Conservation (phyloP, 345 rosid genomes). For the Dipteronia dyeriana region DNA sequence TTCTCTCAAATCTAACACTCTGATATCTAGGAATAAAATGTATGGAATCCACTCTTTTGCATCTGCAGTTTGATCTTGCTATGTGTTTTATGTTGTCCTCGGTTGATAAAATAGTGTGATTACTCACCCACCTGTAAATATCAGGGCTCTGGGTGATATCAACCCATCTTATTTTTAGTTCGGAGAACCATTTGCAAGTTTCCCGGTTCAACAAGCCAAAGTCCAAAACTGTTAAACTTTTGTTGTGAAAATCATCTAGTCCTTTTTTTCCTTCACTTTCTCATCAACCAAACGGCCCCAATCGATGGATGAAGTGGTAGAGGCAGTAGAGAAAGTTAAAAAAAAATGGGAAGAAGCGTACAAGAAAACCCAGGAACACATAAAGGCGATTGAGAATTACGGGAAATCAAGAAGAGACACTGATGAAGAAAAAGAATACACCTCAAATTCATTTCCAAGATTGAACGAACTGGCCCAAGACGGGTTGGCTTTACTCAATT, state of each 20-base stretch:
- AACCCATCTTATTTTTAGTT: no score
- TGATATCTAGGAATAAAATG: no score
- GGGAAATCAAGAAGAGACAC: conserved; percentile 48
- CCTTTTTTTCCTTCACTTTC: neutral
- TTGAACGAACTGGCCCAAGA: conserved; percentile 73
- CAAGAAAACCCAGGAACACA: conserved; percentile 48
- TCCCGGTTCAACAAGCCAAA: no score
- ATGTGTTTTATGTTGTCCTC: no score
- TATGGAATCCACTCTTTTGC: no score
- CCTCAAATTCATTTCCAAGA: conserved; percentile 60
- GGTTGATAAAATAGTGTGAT: no score
- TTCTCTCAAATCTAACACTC: no score
- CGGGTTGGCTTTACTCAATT: conserved; percentile 71
- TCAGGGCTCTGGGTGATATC: no score
- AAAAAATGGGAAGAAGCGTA: conserved; percentile 82
- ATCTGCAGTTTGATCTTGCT: no score
- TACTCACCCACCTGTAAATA: no score
- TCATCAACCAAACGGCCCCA: conserved; percentile 3
- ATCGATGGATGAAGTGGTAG: conserved; percentile 76
- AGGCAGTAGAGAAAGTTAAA: conserved; percentile 82
- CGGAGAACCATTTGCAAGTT: no score
- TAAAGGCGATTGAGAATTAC: conserved; percentile 61
- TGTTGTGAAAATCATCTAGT: neutral
- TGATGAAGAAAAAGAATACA: conserved; percentile 43
- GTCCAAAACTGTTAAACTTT: no score